phyloP scores from a whole-genome alignment of 331 rosid genomes.

The Prunus yedoensis region DNA sequence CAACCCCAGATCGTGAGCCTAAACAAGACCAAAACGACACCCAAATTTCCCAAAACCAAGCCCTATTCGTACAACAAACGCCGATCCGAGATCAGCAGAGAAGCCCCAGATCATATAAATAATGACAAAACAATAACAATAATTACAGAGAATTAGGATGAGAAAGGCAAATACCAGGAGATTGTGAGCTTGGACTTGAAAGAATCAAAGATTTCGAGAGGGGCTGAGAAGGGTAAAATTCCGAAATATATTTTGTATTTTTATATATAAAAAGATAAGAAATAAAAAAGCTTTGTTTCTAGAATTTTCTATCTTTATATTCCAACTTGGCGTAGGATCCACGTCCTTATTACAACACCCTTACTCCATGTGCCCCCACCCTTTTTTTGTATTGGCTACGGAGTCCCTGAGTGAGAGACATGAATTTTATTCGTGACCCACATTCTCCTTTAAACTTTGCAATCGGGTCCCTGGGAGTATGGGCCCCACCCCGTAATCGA shows the following conservation, averaged over 20 bases:
- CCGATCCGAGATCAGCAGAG: neutral
- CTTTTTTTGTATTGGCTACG: neutral
- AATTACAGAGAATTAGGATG: neutral
- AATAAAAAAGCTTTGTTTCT: constrained; percentile 27
- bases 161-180: constrained; percentile 1
- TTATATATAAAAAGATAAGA: constrained; percentile 5
- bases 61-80: neutral
- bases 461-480: neutral
- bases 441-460: neutral
- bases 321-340: constrained; percentile 47
- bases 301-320: constrained; percentile 41
- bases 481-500: neutral
- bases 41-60: neutral
- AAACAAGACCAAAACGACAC: neutral
- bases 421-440: neutral
- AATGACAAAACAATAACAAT: neutral
- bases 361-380: neutral
- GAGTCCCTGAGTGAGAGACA: neutral
- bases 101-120: neutral
- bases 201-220: neutral
- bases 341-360: constrained; percentile 28
- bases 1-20: constrained; percentile 33
- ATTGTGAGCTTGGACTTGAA: neutral
- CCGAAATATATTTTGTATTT: neutral
- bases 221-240: neutral